Evolutionary conservation across 306 rosid species (phyloP).

Genomic region (Parietaria judaica): DNA sequence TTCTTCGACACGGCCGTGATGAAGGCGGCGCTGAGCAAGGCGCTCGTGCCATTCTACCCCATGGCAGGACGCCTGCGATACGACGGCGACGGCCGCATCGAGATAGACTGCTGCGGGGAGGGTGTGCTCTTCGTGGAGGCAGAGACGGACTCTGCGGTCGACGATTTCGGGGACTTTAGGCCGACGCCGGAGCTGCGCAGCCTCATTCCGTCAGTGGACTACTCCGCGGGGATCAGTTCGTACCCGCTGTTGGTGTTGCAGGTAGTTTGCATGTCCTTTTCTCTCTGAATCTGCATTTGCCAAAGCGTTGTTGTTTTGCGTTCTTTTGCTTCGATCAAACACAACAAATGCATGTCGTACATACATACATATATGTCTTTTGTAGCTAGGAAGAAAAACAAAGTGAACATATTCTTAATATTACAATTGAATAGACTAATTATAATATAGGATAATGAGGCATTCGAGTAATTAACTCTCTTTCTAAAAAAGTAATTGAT

Average conservation of each 20-base stretch:
- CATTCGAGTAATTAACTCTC: no score
- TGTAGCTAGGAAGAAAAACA: no score
- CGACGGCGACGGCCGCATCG: conserved; percentile 61
- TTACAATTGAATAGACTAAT: no score
- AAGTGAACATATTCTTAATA: no score
- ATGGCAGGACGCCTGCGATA: conserved; percentile 70
- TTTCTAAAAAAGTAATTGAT: no score
- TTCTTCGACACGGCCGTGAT: conserved; percentile 44
- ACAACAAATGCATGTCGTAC: not conserved
- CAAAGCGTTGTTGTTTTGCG: not conserved
- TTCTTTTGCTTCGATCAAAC: not conserved
- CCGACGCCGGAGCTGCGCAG: conserved; percentile 68
- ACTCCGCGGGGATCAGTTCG: conserved; percentile 53
- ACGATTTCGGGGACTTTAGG: conserved; percentile 79
- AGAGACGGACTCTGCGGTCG: conserved; percentile 30
- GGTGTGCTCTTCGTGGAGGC: conserved; percentile 81
- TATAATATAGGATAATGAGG: no score
- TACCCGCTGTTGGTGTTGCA: conserved; percentile 59
- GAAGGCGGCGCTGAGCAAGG: conserved; percentile 53
- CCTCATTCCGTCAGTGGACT: conserved; percentile 67
- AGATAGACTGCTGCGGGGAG: conserved; percentile 60
- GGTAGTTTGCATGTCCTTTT: conserved; percentile 29
- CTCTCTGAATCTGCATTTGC: not conserved
- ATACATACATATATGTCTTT: no score
- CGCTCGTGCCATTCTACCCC: conserved; percentile 69